A percentile compares a stretch with the other conserved stretches of the same genome.
Conservation (phyloP, 805 yeast genomes). For the Ogataea haglerorum region DNA sequence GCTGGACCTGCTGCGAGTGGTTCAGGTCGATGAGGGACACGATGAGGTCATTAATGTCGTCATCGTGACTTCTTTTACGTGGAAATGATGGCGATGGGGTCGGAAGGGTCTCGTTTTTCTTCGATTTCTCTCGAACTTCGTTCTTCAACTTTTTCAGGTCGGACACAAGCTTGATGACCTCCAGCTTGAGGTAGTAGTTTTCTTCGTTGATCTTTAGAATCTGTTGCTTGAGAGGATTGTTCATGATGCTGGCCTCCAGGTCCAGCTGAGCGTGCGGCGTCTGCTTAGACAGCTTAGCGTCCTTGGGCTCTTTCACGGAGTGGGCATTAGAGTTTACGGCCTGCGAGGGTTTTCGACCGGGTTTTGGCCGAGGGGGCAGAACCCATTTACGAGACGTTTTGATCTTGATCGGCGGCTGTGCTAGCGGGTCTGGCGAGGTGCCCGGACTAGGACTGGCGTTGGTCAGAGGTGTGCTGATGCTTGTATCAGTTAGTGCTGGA, state of each 20-base stretch:
- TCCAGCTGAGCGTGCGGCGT: slow-evolving; percentile 9
- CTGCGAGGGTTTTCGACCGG: slow-evolving; percentile 54
- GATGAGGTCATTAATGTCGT: slow-evolving; percentile 35
- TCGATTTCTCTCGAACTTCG: slow-evolving; percentile 15
- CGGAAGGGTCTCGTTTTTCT: not conserved
- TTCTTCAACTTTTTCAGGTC: slow-evolving; percentile 38
- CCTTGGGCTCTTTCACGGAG: slow-evolving; percentile 4
- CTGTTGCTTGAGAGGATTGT: slow-evolving; percentile 37
- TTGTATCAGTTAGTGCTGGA: slow-evolving; percentile 7
- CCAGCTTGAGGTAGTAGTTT: slow-evolving; percentile 40
- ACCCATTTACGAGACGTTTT: slow-evolving; percentile 80
- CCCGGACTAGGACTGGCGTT: slow-evolving; percentile 13
- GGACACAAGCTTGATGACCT: slow-evolving; percentile 42
- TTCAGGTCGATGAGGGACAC: slow-evolving; percentile 34
- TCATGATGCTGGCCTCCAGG: slow-evolving; percentile 19
- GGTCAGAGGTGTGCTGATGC: slow-evolving; percentile 10
- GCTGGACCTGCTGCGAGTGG: slow-evolving; percentile 25
- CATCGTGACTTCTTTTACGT: slow-evolving; percentile 32
- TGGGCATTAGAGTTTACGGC: slow-evolving; percentile 1
- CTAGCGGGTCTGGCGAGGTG: slow-evolving; percentile 9
- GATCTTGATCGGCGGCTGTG: slow-evolving; percentile 29
- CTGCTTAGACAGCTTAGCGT: slow-evolving; percentile 13
- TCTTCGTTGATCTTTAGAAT: slow-evolving; percentile 43
- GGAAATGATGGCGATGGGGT: slow-evolving; percentile 2
- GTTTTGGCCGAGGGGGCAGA: slow-evolving; percentile 80